phyloP scores from a whole-genome alignment of 331 rosid genomes.

The Malus hybrid region DNA sequence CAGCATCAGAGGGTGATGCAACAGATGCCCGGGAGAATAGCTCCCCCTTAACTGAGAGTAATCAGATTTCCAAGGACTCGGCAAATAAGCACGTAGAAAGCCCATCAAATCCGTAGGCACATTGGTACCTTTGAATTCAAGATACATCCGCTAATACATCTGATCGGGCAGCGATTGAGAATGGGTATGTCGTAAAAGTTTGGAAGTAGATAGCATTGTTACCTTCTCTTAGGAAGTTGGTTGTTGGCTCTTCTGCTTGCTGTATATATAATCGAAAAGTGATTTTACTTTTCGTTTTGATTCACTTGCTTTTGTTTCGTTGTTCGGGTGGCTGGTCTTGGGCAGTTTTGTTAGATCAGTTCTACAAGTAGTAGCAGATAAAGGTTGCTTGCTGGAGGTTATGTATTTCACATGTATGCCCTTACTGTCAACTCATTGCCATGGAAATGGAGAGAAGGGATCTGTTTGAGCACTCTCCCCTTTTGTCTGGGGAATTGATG shows the following conservation, averaged over 20 bases:
- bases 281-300: not conserved
- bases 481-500: not conserved
- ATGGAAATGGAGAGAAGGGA: not conserved
- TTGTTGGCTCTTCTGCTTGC: not conserved
- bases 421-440: not conserved
- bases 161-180: not conserved
- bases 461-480: not conserved
- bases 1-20: conserved; percentile 34
- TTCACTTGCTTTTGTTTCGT: not conserved
- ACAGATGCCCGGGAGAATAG: conserved; percentile 33
- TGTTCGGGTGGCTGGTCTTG: conserved; percentile 12
- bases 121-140: conserved; percentile 13
- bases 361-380: not conserved
- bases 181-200: not conserved
- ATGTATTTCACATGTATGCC: not conserved
- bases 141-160: not conserved
- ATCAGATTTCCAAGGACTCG: conserved; percentile 38
- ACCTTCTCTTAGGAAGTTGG: not conserved
- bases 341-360: conserved; percentile 18
- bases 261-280: conserved; percentile 19
- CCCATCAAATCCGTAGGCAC: conserved; percentile 54
- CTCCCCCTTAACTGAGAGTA: conserved; percentile 27
- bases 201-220: not conserved
- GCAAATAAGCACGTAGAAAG: conserved; percentile 69
- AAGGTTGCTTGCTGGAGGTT: not conserved